These are phyloP conservation scores for Conoideocrella luteorostrata DNA, from an alignment of 2,329 filamentous ascomycete genomes.

Conservation along the genomic window DNA sequence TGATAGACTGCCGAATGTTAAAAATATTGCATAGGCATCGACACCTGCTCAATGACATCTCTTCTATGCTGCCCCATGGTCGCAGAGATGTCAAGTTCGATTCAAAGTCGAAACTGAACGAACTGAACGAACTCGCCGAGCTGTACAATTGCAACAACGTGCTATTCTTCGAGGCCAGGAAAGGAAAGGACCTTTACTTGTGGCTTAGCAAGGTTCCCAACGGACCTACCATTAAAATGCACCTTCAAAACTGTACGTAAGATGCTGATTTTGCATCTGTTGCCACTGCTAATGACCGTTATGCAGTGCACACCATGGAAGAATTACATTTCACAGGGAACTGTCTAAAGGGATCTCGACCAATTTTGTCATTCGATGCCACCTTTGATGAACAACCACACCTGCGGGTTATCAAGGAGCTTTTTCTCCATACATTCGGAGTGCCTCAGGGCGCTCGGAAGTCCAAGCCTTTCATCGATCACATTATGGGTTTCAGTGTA, in stretches of 20 bases:
- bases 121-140: constrained; percentile 69
- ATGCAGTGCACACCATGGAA: constrained; percentile 85
- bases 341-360: constrained; percentile 87
- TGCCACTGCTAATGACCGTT: constrained; percentile 16
- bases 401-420: constrained; percentile 77
- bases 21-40: constrained; percentile 59
- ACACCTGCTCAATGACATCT: constrained; percentile 84
- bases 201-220: constrained; percentile 89
- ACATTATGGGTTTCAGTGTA: constrained; percentile 86
- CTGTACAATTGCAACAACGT: constrained; percentile 92
- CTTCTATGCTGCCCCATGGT: constrained; percentile 81
- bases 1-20: not conserved
- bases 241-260: constrained; percentile 65
- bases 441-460: constrained; percentile 84
- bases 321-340: constrained; percentile 96
- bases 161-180: constrained; percentile 91
- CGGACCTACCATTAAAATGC: constrained; percentile 56
- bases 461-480: constrained; percentile 92
- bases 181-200: constrained; percentile 88
- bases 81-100: constrained; percentile 96
- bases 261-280: not conserved
- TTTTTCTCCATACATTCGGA: constrained; percentile 84
- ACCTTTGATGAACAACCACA: constrained; percentile 78
- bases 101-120: constrained; percentile 81
- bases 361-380: constrained; percentile 85